These are phyloP conservation scores for Saturnispora galanensis DNA, from an alignment of 805 yeast species.

Conservation along the genomic window DNA sequence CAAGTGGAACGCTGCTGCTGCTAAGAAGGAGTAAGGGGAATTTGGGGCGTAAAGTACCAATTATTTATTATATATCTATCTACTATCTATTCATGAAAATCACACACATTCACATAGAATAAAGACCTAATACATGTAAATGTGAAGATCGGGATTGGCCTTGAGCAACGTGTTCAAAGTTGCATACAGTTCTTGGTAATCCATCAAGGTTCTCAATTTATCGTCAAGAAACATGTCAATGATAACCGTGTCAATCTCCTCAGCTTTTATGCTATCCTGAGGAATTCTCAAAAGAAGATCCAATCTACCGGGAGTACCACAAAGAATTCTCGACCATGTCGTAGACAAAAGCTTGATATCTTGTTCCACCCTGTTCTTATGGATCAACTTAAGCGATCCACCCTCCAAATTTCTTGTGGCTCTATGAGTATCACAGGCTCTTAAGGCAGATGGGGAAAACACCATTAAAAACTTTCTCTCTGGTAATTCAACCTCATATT, in stretches of 20 bases:
- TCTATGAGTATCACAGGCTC: slow-evolving; percentile 81
- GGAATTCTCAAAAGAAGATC: slow-evolving; percentile 18
- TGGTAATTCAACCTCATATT: slow-evolving; percentile 12
- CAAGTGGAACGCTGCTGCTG: slow-evolving; percentile 40
- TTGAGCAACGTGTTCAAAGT: slow-evolving; percentile 31
- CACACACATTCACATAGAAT: not conserved
- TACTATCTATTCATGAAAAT: slow-evolving; percentile 1
- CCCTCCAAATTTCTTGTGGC: slow-evolving; percentile 36
- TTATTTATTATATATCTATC: slow-evolving; percentile 5
- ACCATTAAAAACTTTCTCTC: slow-evolving; percentile 41
- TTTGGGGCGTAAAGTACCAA: not conserved
- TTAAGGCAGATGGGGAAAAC: slow-evolving; percentile 65
- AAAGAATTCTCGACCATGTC: slow-evolving; percentile 41
- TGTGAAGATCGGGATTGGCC: slow-evolving; percentile 32
- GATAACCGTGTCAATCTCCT: slow-evolving; percentile 43
- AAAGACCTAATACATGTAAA: slow-evolving; percentile 38
- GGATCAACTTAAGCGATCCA: slow-evolving; percentile 59
- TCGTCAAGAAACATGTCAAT: slow-evolving; percentile 55
- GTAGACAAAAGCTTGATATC: slow-evolving; percentile 41
- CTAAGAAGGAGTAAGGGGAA: slow-evolving; percentile 5
- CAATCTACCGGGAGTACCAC: slow-evolving; percentile 57
- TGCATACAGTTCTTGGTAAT: slow-evolving; percentile 36
- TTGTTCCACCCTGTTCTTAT: slow-evolving; percentile 60
- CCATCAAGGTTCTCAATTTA: slow-evolving; percentile 54
- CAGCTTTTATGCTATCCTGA: slow-evolving; percentile 25